Evolutionary conservation across 2,329 filamentous ascomycete genomes (phyloP).

Genomic region (Trichoderma brevicompactum): DNA sequence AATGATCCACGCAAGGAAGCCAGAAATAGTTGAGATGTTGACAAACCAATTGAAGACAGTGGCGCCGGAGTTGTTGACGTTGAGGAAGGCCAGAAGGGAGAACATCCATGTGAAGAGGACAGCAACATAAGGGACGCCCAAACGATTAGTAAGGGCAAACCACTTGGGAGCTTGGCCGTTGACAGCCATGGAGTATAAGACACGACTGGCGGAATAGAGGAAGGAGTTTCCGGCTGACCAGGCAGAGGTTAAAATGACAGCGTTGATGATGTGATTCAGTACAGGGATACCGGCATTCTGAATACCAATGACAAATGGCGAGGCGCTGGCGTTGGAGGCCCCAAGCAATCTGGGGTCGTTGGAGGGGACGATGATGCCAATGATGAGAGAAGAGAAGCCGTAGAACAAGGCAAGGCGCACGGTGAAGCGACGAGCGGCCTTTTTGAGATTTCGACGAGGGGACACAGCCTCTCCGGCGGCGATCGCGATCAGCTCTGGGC

Average conservation of each 20-base stretch:
- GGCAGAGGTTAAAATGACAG: constrained; percentile 67
- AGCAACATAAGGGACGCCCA: constrained; percentile 63
- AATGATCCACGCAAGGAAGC: constrained; percentile 64
- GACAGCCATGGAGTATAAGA: constrained; percentile 70
- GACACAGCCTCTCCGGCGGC: constrained; percentile 68
- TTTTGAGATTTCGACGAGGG: constrained; percentile 68
- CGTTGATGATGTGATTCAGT: constrained; percentile 70
- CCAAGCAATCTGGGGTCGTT: constrained; percentile 64
- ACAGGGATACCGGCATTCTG: constrained; percentile 65
- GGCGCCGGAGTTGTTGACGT: constrained; percentile 64
- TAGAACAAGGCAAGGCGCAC: constrained; percentile 68
- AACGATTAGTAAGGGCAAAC: constrained; percentile 63
- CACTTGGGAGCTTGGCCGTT: constrained; percentile 67
- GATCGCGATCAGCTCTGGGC: constrained; percentile 65
- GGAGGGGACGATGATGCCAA: constrained; percentile 67
- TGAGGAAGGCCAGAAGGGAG: constrained; percentile 71
- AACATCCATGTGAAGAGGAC: constrained; percentile 61
- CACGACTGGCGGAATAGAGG: constrained; percentile 69
- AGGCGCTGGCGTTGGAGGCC: constrained; percentile 61
- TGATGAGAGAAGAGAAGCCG: constrained; percentile 63
- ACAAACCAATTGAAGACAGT: constrained; percentile 73
- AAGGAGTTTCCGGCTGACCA: constrained; percentile 66
- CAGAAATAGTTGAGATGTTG: constrained; percentile 68
- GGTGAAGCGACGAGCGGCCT: constrained; percentile 64
- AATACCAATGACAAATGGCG: constrained; percentile 70